A percentile compares a stretch with the other conserved stretches of the same genome.
Conservation (phyloP, 139 green algal genomes). For the Mesostigma viride region DNA sequence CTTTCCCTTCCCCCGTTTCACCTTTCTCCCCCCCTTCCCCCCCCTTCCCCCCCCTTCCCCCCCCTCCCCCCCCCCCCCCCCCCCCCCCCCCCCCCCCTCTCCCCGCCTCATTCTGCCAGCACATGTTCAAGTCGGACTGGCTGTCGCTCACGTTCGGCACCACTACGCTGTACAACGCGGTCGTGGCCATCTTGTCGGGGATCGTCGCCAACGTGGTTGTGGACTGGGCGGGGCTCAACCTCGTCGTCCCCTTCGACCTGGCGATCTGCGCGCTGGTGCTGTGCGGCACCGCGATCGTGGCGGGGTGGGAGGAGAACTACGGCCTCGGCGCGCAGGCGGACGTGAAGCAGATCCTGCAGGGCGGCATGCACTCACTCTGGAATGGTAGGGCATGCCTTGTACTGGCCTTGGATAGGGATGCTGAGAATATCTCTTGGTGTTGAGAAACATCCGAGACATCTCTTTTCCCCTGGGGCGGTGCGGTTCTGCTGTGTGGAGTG, state of each 20-base stretch:
- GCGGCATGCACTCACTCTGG: neutral
- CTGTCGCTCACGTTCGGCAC: slow-evolving; percentile 62
- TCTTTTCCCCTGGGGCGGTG: neutral
- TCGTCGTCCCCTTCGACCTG: slow-evolving; percentile 89
- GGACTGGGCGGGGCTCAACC: slow-evolving; percentile 50
- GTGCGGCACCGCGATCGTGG: slow-evolving; percentile 60
- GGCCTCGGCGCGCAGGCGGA: slow-evolving; percentile 43
- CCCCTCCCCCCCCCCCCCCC: too few species aligned
- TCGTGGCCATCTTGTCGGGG: slow-evolving; percentile 81
- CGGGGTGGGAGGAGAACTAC: slow-evolving; percentile 84
- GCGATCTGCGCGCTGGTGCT: slow-evolving; percentile 59
- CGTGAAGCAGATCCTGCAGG: slow-evolving; percentile 11
- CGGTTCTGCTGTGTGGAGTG: neutral
- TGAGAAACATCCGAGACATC: neutral
- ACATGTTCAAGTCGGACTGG: slow-evolving; percentile 58
- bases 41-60: too few species aligned
- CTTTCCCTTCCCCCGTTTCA: too few species aligned
- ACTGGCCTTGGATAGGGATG: neutral
- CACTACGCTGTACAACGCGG: slow-evolving; percentile 81
- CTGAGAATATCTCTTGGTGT: neutral
- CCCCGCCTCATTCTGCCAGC: too few species aligned
- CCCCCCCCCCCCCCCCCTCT: too few species aligned
- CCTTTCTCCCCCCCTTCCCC: too few species aligned
- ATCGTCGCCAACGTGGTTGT: slow-evolving; percentile 78
- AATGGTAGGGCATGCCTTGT: neutral